Evolutionary conservation across 257 asterid genomes (phyloP).

Genomic region (Solanum pinnatisectum): DNA sequence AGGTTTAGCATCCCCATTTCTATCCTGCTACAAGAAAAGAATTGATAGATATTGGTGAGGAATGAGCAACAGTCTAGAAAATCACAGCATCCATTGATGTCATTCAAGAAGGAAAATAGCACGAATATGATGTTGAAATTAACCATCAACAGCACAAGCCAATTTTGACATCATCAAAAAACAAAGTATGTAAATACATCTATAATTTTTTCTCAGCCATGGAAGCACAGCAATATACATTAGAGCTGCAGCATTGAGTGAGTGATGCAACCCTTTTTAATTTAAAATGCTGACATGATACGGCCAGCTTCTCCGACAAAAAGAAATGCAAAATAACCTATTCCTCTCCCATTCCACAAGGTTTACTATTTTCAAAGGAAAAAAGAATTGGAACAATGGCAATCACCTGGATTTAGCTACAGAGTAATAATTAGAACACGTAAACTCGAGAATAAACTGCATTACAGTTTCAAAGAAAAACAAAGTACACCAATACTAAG

Average conservation of each 20-base stretch:
- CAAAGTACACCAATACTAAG: not conserved
- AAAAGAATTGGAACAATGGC: not conserved
- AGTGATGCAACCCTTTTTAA: not conserved
- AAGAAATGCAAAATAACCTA: not conserved
- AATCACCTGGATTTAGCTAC: not conserved
- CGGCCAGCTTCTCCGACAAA: not conserved
- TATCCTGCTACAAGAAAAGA: constrained; percentile 43
- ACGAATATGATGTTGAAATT: not conserved
- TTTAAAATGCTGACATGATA: not conserved
- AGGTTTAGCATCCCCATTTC: constrained; percentile 60
- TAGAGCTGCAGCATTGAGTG: not conserved
- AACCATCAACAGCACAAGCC: not conserved
- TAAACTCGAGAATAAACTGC: not conserved
- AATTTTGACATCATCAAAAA: not conserved
- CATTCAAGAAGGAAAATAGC: not conserved
- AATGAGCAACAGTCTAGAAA: not conserved
- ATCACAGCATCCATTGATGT: not conserved
- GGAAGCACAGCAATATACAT: not conserved
- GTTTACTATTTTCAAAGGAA: not conserved
- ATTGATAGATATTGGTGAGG: not conserved
- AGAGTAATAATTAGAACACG: not conserved
- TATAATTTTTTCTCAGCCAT: not conserved
- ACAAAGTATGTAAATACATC: not conserved
- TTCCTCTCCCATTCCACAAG: not conserved
- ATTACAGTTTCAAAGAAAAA: not conserved